Conservation (phyloP, 192 early-diverging fungal species). For the Linnemannia exigua region DNA sequence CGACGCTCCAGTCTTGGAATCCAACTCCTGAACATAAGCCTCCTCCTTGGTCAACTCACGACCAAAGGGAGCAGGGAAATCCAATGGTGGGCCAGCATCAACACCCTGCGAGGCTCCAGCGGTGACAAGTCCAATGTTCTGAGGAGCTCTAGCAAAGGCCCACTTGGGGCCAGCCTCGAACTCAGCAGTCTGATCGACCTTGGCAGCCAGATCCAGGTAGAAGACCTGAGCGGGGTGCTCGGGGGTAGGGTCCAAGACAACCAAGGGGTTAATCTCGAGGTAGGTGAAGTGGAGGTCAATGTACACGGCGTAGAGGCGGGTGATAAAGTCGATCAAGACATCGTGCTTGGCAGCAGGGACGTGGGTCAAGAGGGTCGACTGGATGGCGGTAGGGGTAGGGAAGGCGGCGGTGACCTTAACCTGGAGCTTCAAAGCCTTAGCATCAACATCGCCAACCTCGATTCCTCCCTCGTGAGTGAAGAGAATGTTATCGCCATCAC, state of each 20-base stretch:
- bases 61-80: slow-evolving; percentile 98
- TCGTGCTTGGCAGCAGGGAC: slow-evolving; percentile 78
- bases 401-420: slow-evolving; percentile 85
- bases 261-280: slow-evolving; percentile 99
- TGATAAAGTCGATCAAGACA: slow-evolving; percentile 91
- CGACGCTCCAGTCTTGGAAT: slow-evolving; percentile 98
- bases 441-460: slow-evolving; percentile 98
- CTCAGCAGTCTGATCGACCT: slow-evolving; percentile 98
- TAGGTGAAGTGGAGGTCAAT: slow-evolving; percentile 98
- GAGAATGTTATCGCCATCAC: slow-evolving; percentile 96
- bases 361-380: slow-evolving; percentile 75
- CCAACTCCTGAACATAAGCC: slow-evolving; percentile 97
- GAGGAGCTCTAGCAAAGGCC: slow-evolving; percentile 85
- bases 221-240: slow-evolving; percentile 77
- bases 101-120: slow-evolving; percentile 52
- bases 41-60: slow-evolving; percentile 97
- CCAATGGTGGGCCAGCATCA: slow-evolving; percentile 89
- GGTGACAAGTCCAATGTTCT: slow-evolving; percentile 60
- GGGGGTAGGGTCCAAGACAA: slow-evolving; percentile 83
- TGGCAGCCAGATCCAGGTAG: slow-evolving; percentile 97
- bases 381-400: slow-evolving; percentile 78
- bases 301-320: slow-evolving; percentile 95
- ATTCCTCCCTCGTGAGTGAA: slow-evolving; percentile 99
- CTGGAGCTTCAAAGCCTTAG: slow-evolving; percentile 91
- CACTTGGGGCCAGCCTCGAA: slow-evolving; percentile 97